Conservation (phyloP, 495 filamentous ascomycete genomes). For the Tuber brumale region DNA sequence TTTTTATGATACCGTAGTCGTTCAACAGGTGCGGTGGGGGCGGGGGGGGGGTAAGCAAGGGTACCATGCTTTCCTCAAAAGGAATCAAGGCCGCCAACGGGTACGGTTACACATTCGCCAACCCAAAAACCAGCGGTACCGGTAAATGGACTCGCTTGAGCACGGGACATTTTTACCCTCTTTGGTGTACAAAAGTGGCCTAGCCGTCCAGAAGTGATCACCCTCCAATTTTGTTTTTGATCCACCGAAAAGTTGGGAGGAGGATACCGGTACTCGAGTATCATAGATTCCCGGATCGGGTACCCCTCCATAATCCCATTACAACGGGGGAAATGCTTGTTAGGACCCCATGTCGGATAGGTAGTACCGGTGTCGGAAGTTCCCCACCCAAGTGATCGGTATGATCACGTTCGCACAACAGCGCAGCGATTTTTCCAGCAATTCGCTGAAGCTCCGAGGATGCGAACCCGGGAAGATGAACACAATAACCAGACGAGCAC, state of each 20-base stretch:
- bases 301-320: background rate
- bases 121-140: background rate
- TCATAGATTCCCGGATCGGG: background rate
- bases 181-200: background rate
- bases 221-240: conserved; percentile 1
- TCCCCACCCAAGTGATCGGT: background rate
- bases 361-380: background rate
- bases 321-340: background rate
- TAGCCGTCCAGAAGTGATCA: background rate
- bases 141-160: background rate
- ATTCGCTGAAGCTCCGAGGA: background rate
- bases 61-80: background rate
- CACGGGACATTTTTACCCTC: background rate
- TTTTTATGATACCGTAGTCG: background rate
- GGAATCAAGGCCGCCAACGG: background rate
- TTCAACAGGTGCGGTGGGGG: background rate
- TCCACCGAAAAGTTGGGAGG: background rate
- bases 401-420: background rate
- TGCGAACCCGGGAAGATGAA: background rate
- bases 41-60: background rate
- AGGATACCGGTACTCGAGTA: background rate
- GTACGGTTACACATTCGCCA: background rate
- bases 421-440: background rate
- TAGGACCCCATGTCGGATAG: background rate
- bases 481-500: background rate